phyloP scores from a whole-genome alignment of 805 yeast species.

The Pichia thaimueangensis region DNA sequence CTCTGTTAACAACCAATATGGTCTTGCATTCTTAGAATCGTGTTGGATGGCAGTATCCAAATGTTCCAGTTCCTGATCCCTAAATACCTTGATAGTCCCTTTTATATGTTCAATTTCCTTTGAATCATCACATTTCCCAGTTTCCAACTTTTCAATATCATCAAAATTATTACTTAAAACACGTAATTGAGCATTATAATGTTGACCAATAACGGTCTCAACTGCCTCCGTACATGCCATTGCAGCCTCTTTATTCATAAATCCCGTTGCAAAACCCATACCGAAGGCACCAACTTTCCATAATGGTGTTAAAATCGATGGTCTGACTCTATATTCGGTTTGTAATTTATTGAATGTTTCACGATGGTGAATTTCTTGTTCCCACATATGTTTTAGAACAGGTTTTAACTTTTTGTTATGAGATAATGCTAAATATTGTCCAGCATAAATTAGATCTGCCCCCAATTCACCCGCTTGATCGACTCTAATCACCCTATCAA shows the following conservation, averaged over 20 bases:
- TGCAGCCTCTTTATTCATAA: conserved; percentile 89
- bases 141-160: conserved; percentile 32
- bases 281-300: conserved; percentile 91
- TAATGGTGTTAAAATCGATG: conserved; percentile 82
- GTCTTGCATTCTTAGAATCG: conserved; percentile 90
- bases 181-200: conserved; percentile 85
- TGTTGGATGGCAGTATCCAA: conserved; percentile 87
- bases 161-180: conserved; percentile 63
- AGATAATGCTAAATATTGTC: conserved; percentile 75
- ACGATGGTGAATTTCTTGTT: conserved; percentile 90
- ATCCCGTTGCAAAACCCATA: conserved; percentile 81
- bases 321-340: conserved; percentile 73
- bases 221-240: conserved; percentile 99
- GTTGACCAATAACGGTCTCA: conserved; percentile 96
- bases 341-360: conserved; percentile 77
- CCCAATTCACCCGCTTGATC: conserved; percentile 99
- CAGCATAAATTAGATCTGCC: conserved; percentile 87
- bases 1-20: conserved; percentile 84
- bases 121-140: conserved; percentile 30
- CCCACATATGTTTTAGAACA: conserved; percentile 93
- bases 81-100: conserved; percentile 59
- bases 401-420: conserved; percentile 71
- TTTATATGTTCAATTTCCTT: conserved; percentile 55
- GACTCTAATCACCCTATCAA: conserved; percentile 75
- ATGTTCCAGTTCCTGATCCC: conserved; percentile 95